Evolutionary conservation across 1,284 basidiomycete species (phyloP), one percentile per base, ranked within the genome.

Genomic region (Cryptococcus hybrid): DNA sequence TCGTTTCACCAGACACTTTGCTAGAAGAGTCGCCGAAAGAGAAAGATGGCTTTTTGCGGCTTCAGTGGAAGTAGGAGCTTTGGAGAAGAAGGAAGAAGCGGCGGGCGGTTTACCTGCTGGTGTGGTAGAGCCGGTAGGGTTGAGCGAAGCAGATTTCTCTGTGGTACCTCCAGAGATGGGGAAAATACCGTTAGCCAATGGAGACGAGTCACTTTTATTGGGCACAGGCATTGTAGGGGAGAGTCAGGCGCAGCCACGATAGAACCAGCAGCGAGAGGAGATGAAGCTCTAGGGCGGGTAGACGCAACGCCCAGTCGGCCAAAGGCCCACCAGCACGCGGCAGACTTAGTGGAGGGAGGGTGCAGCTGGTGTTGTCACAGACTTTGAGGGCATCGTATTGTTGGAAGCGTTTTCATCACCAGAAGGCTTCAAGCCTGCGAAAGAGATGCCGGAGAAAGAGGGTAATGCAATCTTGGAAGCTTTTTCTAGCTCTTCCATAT

Each of bases 401-500:
- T 47, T n/a, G 6, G 50, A 5, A 2, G 61, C 56, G 18, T 58
- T 39, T 4, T 60, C 48, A 11, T 53, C 37, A 35, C 54, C 53
- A 12, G 42, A n/a, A 13, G 57, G 11, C 24, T 37, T 52, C 35
- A 71, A 60, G 4, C 58, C 56, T 7, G 61, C 62, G 54, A 73
- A 72, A 8, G 65, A 64, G 52, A 75, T 66, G 46, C 67, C 67
- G 15, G 68, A 67, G 59, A 77, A 71, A n/a, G 67, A 71, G 13
- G 69, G 65, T 8, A 70, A 55, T 3, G 71, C 62, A 42, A 72
- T 70, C 59, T 71, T 75, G 42, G 48, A 42, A n/a, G 59, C 60
- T 38, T 65, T 55, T 55, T 75, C 74, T 54, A 77, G 62, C 54
- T 75, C 74, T 24, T 72, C 73, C 73, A 73, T 70, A 42, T 68